phyloP scores from a whole-genome alignment of 2,329 filamentous ascomycete species.

The Nemania bipapillata region DNA sequence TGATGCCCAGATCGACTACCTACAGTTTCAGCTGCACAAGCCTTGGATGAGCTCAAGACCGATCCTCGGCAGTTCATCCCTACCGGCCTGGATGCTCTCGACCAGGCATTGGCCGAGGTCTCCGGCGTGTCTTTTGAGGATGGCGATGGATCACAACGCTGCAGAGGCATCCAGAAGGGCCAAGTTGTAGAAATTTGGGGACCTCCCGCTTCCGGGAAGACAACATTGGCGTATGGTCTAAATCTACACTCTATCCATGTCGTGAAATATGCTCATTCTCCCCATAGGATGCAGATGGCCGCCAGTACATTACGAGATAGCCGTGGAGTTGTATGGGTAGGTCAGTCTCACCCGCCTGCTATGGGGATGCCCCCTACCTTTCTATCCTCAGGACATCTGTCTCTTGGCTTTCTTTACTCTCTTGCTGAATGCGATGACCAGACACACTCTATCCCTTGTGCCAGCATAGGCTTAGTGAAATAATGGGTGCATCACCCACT shows the following conservation, averaged over 20 bases:
- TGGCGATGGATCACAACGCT: conserved; percentile 26
- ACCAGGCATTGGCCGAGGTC: conserved; percentile 58
- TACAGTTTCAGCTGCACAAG: conserved; percentile 79
- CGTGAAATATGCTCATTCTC: conserved; percentile 18
- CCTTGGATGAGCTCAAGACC: conserved; percentile 68
- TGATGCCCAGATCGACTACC: conserved; percentile 74
- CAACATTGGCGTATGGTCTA: conserved; percentile 73
- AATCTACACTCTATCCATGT: not conserved
- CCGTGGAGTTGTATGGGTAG: conserved; percentile 81
- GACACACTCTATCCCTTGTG: conserved; percentile 61
- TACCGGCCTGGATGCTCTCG: conserved; percentile 66
- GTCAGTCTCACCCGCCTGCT: conserved; percentile 53
- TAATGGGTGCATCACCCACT: conserved; percentile 38
- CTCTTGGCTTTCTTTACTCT: conserved; percentile 9
- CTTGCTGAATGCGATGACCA: conserved; percentile 40
- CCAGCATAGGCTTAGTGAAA: conserved; percentile 52
- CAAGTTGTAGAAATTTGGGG: conserved; percentile 90
- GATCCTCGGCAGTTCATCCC: conserved; percentile 63
- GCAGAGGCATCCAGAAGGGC: conserved; percentile 75
- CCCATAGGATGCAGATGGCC: conserved; percentile 74
- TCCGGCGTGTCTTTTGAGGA: conserved; percentile 41
- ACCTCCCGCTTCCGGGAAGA: conserved; percentile 86
- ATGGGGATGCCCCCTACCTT: conserved; percentile 2
- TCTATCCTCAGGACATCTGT: conserved; percentile 16
- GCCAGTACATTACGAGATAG: conserved; percentile 70